Conservation (phyloP, 1,139 yeast species). For the Nakaseomyces glabratus region DNA sequence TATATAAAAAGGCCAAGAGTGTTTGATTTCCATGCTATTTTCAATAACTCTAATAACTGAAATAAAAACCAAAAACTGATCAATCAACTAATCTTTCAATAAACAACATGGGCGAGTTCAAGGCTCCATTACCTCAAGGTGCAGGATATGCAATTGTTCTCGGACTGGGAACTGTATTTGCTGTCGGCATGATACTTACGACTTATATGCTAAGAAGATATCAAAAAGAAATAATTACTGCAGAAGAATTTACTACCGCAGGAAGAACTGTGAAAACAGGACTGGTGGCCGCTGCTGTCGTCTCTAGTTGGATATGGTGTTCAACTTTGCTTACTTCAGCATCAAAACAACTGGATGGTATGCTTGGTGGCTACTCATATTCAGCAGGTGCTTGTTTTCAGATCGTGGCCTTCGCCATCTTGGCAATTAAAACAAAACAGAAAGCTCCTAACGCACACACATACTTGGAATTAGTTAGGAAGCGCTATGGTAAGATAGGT, state of each 20-base stretch:
- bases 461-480: slow-evolving; percentile 57
- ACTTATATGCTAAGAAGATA: slow-evolving; percentile 64
- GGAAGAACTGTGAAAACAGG: slow-evolving; percentile 79
- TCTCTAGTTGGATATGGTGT: slow-evolving; percentile 92
- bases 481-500: slow-evolving; percentile 59
- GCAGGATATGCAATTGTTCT: slow-evolving; percentile 92
- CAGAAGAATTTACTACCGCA: slow-evolving; percentile 85
- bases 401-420: slow-evolving; percentile 58
- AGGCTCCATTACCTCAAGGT: slow-evolving; percentile 48
- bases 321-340: slow-evolving; percentile 73
- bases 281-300: slow-evolving; percentile 77
- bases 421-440: slow-evolving; percentile 66
- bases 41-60: background rate
- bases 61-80: background rate
- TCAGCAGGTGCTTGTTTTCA: slow-evolving; percentile 70
- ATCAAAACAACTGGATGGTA: slow-evolving; percentile 69
- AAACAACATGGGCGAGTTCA: slow-evolving; percentile 18
- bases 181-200: slow-evolving; percentile 67
- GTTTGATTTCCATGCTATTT: too few species aligned
- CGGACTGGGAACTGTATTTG: slow-evolving; percentile 78
- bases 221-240: slow-evolving; percentile 72
- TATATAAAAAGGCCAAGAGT: too few species aligned
- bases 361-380: slow-evolving; percentile 65
- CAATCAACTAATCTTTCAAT: too few species aligned
- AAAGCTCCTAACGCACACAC: slow-evolving; percentile 74